Conservation (phyloP, 2,329 filamentous ascomycete genomes). For the Cercospora sp. region DNA sequence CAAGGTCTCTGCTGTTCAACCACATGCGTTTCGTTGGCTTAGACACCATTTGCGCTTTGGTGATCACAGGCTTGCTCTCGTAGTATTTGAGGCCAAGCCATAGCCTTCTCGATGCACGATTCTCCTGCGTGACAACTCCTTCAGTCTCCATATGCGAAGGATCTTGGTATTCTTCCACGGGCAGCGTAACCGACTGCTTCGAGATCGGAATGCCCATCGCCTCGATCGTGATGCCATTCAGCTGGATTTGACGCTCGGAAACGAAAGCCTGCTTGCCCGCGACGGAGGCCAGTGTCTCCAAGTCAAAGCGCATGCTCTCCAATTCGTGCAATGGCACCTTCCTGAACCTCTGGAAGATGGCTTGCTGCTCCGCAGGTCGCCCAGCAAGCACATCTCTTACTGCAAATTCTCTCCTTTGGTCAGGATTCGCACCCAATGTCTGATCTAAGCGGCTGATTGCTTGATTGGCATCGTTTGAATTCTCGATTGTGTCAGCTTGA, state of each 20-base stretch:
- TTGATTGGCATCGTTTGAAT: not conserved
- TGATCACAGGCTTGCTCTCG: constrained; percentile 76
- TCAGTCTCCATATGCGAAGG: constrained; percentile 34
- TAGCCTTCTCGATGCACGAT: constrained; percentile 71
- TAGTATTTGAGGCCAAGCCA: constrained; percentile 93
- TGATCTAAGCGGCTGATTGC: constrained; percentile 13
- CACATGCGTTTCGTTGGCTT: constrained; percentile 74
- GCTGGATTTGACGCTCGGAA: constrained; percentile 30
- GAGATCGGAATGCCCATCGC: constrained; percentile 36
- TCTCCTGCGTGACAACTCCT: constrained; percentile 46
- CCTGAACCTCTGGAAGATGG: constrained; percentile 19
- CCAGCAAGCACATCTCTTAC: constrained; percentile 17
- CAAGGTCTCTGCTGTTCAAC: constrained; percentile 62
- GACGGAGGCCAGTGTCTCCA: constrained; percentile 20
- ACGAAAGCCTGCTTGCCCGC: constrained; percentile 21
- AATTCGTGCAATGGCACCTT: constrained; percentile 23
- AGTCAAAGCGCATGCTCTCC: constrained; percentile 21
- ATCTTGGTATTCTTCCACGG: constrained; percentile 29
- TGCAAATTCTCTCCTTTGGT: constrained; percentile 15
- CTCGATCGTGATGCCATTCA: constrained; percentile 34
- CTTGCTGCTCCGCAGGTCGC: constrained; percentile 13
- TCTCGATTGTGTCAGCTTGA: constrained; percentile 1
- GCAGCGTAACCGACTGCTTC: constrained; percentile 33
- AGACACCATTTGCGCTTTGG: constrained; percentile 64
- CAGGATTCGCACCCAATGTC: constrained; percentile 14